Evolutionary conservation across 192 early-diverging fungal species (phyloP), one percentile per base, ranked within the genome.

Genomic region (Allomyces arbusculus): DNA sequence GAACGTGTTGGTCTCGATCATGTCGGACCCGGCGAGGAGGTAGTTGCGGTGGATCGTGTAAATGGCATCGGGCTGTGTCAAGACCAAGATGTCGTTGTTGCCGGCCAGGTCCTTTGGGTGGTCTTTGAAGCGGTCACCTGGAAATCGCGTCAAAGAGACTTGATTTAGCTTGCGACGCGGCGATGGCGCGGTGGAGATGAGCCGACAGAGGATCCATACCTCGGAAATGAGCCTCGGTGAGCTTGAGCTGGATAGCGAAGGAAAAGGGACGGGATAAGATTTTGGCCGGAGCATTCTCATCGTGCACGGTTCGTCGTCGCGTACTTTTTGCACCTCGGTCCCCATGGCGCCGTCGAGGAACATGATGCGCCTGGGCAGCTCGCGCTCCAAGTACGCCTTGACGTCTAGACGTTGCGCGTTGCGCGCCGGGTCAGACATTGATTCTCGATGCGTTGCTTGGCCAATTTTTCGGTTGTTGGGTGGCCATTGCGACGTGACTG

Each of bases 1-100:
- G 79, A 97, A 97, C n/a, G 94, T 94, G 78, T 97, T 97, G 44
- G 94, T 94, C 76, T 94, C 94, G 61, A 97, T 76, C 77, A 97
- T 84, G 71, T 97, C 94, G 9, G 90, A 76, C 16, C 94, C 94
- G 25, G 94, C 89, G 44, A 88, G 82, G 28, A 97, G 76, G 75
- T 97, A 97, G 73, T 87, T 77, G 66, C 82, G 79, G 80, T 97
- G 94, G 73, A 97, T 97, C 33, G 77, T 75, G 70, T 90, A 86
- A 69, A 97, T 89, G 20, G 87, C 84, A 65, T 94, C 83, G 61
- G 92, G 89, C 73, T 89, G 86, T 1, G 94, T 94, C 40, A 97
- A 73, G 20, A 90, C 90, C 69, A 97, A 78, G 76, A 97, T 74
- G 72, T 97, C 94, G 76, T 97, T 97, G 82, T 97, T 97, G 45